Percentiles rank a stretch among this genome's conserved stretches.
These are phyloP conservation scores for button mushroom (Agaricus bisporus) DNA, from an alignment of 768 basidiomycete species.

Conservation along the genomic window DNA sequence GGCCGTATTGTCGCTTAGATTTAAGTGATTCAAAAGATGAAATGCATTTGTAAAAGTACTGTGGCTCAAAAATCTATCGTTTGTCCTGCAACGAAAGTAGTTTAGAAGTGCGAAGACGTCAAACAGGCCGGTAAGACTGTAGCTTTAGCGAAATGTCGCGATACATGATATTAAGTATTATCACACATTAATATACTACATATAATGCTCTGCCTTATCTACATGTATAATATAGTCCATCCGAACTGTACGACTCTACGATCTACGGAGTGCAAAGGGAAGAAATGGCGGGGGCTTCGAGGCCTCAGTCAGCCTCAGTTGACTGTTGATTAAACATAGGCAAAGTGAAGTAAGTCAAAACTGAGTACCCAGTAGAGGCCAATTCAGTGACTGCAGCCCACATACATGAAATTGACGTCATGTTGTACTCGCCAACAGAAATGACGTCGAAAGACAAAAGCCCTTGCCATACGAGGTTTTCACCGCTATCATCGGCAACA, in stretches of 20 bases:
- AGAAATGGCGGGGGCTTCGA: not conserved
- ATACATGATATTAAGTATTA: too few species aligned
- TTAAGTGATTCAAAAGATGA: not conserved
- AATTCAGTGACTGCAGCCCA: not conserved
- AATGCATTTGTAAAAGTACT: too few species aligned
- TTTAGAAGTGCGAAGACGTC: too few species aligned
- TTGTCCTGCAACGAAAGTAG: too few species aligned
- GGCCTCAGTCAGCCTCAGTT: not conserved
- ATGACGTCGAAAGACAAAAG: not conserved
- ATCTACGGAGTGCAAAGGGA: not conserved
- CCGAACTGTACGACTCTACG: too few species aligned
- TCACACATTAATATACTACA: too few species aligned
- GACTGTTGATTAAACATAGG: not conserved
- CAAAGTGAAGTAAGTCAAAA: not conserved
- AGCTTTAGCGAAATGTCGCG: too few species aligned
- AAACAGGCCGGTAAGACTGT: too few species aligned
- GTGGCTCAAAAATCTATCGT: too few species aligned
- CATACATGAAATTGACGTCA: not conserved
- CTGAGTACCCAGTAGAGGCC: not conserved
- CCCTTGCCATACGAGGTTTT: not conserved
- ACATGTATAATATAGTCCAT: too few species aligned
- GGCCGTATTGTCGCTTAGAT: conserved; percentile 46
- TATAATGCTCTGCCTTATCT: too few species aligned
- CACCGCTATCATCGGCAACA: not conserved
- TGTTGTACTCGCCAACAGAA: not conserved